Conservation (phyloP, 441 rosid species). For the Gossypium trilobum region DNA sequence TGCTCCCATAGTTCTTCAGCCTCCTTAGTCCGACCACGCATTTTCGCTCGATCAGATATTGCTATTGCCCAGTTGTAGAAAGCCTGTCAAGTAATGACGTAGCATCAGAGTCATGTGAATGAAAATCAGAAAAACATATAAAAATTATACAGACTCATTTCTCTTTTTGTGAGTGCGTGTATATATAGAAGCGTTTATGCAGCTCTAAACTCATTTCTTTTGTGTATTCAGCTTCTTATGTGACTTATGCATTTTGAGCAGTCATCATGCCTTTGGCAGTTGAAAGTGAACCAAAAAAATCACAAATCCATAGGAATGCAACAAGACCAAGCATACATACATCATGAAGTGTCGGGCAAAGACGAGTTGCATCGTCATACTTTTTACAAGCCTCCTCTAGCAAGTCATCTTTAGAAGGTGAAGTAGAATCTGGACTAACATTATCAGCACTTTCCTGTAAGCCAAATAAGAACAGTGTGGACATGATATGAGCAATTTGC, state of each 20-base stretch:
- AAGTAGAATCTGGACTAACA: constrained; percentile 75
- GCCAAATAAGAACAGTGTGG: constrained; percentile 14
- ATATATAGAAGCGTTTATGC: not conserved
- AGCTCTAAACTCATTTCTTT: not conserved
- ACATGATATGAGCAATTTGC: constrained; percentile 11
- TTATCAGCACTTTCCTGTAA: constrained; percentile 96
- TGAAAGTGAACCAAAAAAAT: not conserved
- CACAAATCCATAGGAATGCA: constrained; percentile 13
- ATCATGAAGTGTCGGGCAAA: constrained; percentile 93
- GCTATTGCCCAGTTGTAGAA: constrained; percentile 99
- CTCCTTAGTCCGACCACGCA: constrained; percentile 98
- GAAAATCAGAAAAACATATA: not conserved
- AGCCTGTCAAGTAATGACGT: constrained; percentile 47
- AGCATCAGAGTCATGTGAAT: constrained; percentile 4
- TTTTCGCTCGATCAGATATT: constrained; percentile 93
- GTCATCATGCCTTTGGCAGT: constrained; percentile 7
- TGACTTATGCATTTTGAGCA: not conserved
- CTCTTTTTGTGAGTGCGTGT: constrained; percentile 12
- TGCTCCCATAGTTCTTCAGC: constrained; percentile 98
- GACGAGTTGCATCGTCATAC: constrained; percentile 81
- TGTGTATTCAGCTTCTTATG: not conserved
- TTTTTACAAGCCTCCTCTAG: constrained; percentile 97
- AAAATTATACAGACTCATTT: not conserved
- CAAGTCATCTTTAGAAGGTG: constrained; percentile 92
- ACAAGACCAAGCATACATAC: constrained; percentile 38